Percentiles rank a stretch among this genome's conserved stretches.
phyloP scores from a whole-genome alignment of 371 early-diverging fungal genomes.

The Rhizopus microsporus region DNA sequence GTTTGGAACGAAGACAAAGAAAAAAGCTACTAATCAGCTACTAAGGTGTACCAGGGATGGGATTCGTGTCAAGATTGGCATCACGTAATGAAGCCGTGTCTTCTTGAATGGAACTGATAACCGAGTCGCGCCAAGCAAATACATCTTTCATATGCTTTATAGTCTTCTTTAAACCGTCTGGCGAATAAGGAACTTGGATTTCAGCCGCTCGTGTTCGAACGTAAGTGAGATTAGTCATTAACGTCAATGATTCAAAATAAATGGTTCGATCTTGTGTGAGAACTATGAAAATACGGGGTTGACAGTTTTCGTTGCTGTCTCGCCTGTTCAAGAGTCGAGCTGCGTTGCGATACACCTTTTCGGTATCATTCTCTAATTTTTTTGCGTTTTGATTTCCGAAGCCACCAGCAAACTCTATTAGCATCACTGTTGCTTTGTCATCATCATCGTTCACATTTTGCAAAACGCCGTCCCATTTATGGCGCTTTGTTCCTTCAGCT shows the following conservation, averaged over 20 bases:
- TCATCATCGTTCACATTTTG: background rate
- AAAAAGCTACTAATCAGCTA: too few species aligned
- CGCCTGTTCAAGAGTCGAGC: constrained; percentile 2
- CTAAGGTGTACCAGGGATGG: too few species aligned
- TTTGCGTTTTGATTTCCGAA: constrained; percentile 4
- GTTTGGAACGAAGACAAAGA: too few species aligned
- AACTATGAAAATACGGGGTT: constrained; percentile 5
- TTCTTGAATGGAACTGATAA: constrained; percentile 6
- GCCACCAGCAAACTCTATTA: constrained; percentile 8
- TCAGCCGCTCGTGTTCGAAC: constrained; percentile 2
- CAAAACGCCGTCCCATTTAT: constrained; percentile 11
- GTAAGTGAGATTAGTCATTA: constrained; percentile 6
- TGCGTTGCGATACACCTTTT: constrained; percentile 7
- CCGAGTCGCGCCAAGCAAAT: constrained; percentile 6
- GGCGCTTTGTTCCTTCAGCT: constrained; percentile 1
- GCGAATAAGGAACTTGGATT: constrained; percentile 3
- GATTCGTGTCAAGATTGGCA: too few species aligned
- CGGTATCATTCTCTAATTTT: constrained; percentile 10
- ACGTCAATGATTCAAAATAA: constrained; percentile 4
- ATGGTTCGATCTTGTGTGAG: constrained; percentile 3
- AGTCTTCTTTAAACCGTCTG: constrained; percentile 1
- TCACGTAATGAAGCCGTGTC: too few species aligned
- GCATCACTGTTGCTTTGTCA: constrained; percentile 5
- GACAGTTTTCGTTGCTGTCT: background rate
- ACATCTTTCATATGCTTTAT: constrained; percentile 1